These are phyloP conservation scores for Fraxinus albicans DNA, from an alignment of 305 asterid genomes.

Conservation along the genomic window DNA sequence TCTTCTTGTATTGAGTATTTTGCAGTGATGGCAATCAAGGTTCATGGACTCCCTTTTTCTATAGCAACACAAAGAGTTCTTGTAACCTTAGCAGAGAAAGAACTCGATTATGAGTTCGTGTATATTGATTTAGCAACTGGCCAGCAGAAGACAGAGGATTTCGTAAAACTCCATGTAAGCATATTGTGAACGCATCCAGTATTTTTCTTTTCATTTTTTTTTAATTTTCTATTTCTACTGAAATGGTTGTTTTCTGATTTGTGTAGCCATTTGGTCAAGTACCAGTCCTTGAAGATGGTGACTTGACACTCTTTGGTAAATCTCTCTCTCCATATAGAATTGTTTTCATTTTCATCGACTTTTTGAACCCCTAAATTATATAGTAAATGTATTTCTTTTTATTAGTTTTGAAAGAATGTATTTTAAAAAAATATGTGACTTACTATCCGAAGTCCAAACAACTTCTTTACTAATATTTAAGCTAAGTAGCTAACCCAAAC, in stretches of 20 bases:
- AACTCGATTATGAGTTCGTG: conserved; percentile 42
- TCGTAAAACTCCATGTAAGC: conserved; percentile 52
- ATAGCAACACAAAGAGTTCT: conserved; percentile 45
- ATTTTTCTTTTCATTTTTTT: neutral
- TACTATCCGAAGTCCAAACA: no score
- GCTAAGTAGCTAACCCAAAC: no score
- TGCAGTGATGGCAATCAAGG: conserved; percentile 48
- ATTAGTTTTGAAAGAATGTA: no score
- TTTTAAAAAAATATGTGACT: no score
- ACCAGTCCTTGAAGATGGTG: conserved; percentile 73
- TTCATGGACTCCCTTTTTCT: conserved; percentile 46
- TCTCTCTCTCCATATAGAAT: neutral
- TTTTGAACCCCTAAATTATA: neutral
- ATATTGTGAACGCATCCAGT: neutral
- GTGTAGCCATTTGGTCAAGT: conserved; percentile 82
- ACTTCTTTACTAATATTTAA: no score
- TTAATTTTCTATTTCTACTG: neutral
- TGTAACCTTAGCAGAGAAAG: conserved; percentile 58
- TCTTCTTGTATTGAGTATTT: conserved; percentile 7
- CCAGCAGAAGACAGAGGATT: conserved; percentile 50
- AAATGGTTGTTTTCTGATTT: neutral
- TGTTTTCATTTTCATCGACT: no score
- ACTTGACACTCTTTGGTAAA: conserved; percentile 62
- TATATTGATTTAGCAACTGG: conserved; percentile 36
- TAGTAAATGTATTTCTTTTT: neutral